Base-by-base conservation (phyloP, 1,284 basidiomycete genomes). In the Cryptococcus deneoformans region DNA sequence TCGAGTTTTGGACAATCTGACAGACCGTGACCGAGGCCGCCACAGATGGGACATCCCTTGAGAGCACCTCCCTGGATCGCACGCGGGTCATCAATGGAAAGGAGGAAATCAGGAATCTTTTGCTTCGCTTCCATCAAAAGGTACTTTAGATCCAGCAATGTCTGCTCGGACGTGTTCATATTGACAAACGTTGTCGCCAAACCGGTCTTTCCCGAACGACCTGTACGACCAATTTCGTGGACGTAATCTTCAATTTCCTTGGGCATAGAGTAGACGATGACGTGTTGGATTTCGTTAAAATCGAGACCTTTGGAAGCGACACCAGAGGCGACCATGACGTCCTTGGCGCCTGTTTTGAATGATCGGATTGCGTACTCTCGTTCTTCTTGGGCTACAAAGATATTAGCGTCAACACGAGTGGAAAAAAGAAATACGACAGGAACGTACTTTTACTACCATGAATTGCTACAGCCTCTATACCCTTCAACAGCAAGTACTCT, bases 181-280 rank as follows among this genome's bases (percentile, higher is more conserved):
- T 99, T 99, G 57, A 99, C 92, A 76, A 99, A 99, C n/a, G 96
- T 96, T 24, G 96, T 99, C n/a, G 96, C 96, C 54, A 98, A 93
- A 61, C 96, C 96, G 1, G 95, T 99, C 76, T 97, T 98, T 29
- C 96, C 96, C 61, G 90, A 92, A 64, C 96, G 87, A 54, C 96
- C 96, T 1, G 96, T 99, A 65, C 96, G 89, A 29, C 96, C 96
- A 66, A 99, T 98, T 78, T 98, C 94, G 81, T 99, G 96, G 37
- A 96, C 92, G 56, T 77, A 77, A 73, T 95, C 92, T 79, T 97
- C 96, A 58, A 99, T 98, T 79, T 99, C 96, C 76, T 97, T 98
- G 0, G 96, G 96, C 96, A 99, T 99, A 12, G 90, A 88, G 77
- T 94, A 99, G 62, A 75, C 72, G 39, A 76, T 76, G 50, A 77